These are phyloP conservation scores for Pseudovirgaria hyperparasitica DNA, from an alignment of 2,329 filamentous ascomycete genomes.

Conservation along the genomic window DNA sequence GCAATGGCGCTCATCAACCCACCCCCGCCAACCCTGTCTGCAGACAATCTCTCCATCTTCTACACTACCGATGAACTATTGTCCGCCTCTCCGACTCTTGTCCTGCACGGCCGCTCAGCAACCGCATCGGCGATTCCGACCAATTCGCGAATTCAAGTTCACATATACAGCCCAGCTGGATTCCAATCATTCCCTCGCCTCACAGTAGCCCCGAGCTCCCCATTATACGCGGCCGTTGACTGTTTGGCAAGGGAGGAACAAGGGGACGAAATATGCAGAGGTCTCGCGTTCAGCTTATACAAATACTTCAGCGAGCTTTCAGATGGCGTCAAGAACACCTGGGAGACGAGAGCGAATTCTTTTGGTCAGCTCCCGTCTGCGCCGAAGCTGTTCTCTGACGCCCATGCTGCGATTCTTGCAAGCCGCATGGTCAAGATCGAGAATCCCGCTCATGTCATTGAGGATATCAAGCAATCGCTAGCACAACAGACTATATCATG, in stretches of 20 bases:
- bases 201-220: conserved; percentile 83
- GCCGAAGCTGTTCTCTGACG: conserved; percentile 68
- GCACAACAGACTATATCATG: conserved; percentile 73
- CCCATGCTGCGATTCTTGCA: conserved; percentile 85
- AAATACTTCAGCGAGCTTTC: conserved; percentile 91
- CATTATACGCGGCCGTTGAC: conserved; percentile 81
- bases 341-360: conserved; percentile 43
- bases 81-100: conserved; percentile 65
- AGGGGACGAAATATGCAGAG: conserved; percentile 85
- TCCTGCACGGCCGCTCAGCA: conserved; percentile 87
- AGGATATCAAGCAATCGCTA: conserved; percentile 60
- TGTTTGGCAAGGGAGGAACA: conserved; percentile 87
- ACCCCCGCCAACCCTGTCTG: conserved; percentile 61
- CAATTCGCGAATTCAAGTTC: conserved; percentile 87
- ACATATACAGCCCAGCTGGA: conserved; percentile 81
- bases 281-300: conserved; percentile 79
- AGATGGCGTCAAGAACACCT: conserved; percentile 57
- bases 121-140: conserved; percentile 77
- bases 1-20: conserved; percentile 75
- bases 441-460: conserved; percentile 58
- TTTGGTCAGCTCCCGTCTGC: conserved; percentile 48
- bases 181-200: conserved; percentile 83
- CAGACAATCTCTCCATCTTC: conserved; percentile 76
- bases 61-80: conserved; percentile 77
- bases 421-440: conserved; percentile 74